phyloP scores from a whole-genome alignment of 2,329 filamentous ascomycete species.

The Aurifilum marmelostoma region DNA sequence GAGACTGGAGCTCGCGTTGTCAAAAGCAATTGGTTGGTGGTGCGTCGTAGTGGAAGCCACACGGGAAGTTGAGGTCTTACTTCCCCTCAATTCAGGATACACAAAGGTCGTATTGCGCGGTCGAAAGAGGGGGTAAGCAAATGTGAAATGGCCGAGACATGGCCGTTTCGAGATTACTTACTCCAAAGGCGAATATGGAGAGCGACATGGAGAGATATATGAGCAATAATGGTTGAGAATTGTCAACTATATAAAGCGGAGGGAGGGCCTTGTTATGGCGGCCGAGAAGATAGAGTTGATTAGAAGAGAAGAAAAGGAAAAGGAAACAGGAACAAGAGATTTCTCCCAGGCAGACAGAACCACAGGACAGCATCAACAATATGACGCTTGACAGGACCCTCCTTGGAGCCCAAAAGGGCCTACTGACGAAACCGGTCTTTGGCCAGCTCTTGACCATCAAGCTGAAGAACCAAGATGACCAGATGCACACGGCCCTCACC shows the following conservation, averaged over 20 bases:
- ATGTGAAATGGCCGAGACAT: background rate
- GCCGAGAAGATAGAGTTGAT: background rate
- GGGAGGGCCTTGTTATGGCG: background rate
- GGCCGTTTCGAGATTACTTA: background rate
- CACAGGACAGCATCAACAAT: background rate
- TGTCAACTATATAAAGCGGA: background rate
- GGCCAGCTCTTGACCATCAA: conserved; percentile 13
- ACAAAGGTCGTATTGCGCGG: background rate
- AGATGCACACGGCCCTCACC: conserved; percentile 6
- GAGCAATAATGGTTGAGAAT: background rate
- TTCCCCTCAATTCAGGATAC: background rate
- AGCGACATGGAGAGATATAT: background rate
- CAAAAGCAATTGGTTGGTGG: background rate
- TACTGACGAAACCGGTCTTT: background rate
- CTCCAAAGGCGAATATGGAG: background rate
- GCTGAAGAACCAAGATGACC: conserved; percentile 5
- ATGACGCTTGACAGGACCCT: conserved; percentile 12
- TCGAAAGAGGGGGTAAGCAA: background rate
- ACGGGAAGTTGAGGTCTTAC: background rate
- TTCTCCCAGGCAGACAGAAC: background rate
- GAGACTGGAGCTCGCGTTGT: background rate
- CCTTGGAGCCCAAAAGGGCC: conserved; percentile 6
- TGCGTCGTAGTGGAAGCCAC: background rate
- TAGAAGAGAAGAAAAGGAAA: no score
- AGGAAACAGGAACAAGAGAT: background rate